Evolutionary conservation across 2,329 filamentous ascomycete genomes (phyloP).

Genomic region (Penicillium janthinellum): DNA sequence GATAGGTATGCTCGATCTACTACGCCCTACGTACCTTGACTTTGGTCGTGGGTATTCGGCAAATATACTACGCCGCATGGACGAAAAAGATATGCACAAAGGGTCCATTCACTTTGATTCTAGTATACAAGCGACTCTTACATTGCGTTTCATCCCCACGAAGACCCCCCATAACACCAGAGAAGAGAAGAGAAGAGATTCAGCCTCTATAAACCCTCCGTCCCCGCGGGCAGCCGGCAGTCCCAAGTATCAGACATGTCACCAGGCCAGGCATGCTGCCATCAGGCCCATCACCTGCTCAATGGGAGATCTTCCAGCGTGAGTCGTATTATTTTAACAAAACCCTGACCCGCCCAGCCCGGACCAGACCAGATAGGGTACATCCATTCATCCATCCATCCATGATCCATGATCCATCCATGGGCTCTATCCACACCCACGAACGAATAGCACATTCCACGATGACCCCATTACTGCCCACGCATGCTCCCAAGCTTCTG

Average conservation of each 20-base stretch:
- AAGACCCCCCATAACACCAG: conserved; percentile 1
- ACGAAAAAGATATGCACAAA: conserved; percentile 11
- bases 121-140: conserved; percentile 28
- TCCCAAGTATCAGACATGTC: neutral
- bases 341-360: neutral
- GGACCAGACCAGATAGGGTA: neutral
- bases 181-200: neutral
- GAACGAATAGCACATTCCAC: neutral
- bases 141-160: neutral
- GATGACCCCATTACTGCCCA: conserved; percentile 32
- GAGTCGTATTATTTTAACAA: neutral
- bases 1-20: no score
- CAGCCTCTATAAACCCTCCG: neutral
- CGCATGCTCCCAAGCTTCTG: conserved; percentile 74
- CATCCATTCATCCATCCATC: neutral
- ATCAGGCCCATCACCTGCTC: no score
- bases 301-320: neutral
- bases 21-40: no score
- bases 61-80: neutral
- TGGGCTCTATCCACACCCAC: neutral
- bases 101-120: conserved; percentile 22
- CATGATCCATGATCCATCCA: neutral
- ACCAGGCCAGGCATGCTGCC: neutral
- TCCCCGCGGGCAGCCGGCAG: neutral
- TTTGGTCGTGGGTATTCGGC: no score